Conservation (phyloP, 176 grass and related monocot species). For the Saccharum officinarum region DNA sequence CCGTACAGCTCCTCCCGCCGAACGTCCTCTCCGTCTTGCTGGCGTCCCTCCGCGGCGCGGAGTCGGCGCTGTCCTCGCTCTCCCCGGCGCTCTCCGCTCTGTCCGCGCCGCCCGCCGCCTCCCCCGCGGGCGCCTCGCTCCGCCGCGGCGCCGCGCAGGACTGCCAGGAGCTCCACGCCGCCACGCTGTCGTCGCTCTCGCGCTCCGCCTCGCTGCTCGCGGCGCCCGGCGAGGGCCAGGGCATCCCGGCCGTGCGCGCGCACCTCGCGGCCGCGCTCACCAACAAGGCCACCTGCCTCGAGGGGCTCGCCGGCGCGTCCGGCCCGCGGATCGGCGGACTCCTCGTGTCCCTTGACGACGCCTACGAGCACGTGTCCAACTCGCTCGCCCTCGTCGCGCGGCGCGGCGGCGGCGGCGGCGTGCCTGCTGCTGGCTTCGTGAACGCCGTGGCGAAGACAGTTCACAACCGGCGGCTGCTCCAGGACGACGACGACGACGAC, state of each 20-base stretch:
- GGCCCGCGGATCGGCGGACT: conserved; percentile 33
- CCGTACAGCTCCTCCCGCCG: conserved; percentile 23
- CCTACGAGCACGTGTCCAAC: conserved; percentile 72
- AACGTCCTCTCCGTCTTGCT: conserved; percentile 49
- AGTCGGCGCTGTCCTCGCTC: conserved; percentile 40
- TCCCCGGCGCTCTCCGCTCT: conserved; percentile 46
- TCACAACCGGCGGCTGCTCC: conserved; percentile 39
- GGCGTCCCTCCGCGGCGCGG: conserved; percentile 47
- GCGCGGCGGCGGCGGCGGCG: not conserved
- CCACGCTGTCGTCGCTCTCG: conserved; percentile 43
- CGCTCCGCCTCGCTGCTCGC: conserved; percentile 34
- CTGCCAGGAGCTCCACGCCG: conserved; percentile 61
- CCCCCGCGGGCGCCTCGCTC: not conserved
- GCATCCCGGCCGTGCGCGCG: conserved; percentile 42
- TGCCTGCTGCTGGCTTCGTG: not conserved
- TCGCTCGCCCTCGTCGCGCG: conserved; percentile 58
- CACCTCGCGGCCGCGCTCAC: conserved; percentile 65
- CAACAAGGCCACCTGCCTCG: conserved; percentile 71
- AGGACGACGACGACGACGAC: conserved; percentile 15
- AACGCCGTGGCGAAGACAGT: not conserved
- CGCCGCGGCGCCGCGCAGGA: conserved; percentile 59
- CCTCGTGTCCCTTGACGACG: conserved; percentile 47
- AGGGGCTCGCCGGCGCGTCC: conserved; percentile 46
- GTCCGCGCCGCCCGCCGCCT: not conserved
- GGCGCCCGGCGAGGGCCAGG: conserved; percentile 4